Conservation (phyloP, 345 rosid species). For the Pugionium dolabratum region DNA sequence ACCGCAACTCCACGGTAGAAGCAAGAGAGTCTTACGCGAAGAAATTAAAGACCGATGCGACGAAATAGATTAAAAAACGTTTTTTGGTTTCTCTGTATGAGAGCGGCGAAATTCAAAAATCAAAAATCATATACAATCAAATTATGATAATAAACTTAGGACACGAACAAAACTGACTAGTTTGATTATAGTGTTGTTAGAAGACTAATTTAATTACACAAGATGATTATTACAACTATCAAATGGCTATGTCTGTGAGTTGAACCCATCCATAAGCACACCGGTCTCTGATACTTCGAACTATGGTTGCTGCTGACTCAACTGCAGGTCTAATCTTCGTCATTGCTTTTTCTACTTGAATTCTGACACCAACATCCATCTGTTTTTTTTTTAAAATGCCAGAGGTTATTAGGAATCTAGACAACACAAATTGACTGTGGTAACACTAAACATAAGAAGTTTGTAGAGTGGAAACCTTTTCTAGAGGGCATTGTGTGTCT, state of each 20-base stretch:
- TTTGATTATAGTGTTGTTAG: conserved; percentile 5
- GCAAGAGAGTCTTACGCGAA: too few species aligned
- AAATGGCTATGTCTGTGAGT: conserved; percentile 43
- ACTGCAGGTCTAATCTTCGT: conserved; percentile 57
- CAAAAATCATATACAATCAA: too few species aligned
- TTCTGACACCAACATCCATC: conserved; percentile 56
- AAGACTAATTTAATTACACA: conserved; percentile 24
- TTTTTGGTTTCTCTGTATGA: too few species aligned
- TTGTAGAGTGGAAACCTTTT: conserved; percentile 55
- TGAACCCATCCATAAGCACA: conserved; percentile 89
- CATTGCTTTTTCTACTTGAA: conserved; percentile 63
- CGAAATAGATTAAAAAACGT: too few species aligned
- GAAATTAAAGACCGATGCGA: too few species aligned
- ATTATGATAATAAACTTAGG: too few species aligned
- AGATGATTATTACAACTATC: conserved; percentile 26
- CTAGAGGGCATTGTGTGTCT: conserved; percentile 64
- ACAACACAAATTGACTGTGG: not conserved
- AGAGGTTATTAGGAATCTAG: conserved; percentile 13
- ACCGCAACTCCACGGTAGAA: too few species aligned
- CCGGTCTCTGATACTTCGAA: conserved; percentile 60
- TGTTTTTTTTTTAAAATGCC: conserved; percentile 31
- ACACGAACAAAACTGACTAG: not conserved
- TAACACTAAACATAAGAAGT: not conserved
- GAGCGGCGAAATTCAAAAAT: too few species aligned
- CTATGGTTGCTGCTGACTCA: conserved; percentile 54